Percentiles rank a stretch among this genome's conserved stretches.
Evolutionary conservation across 1,284 basidiomycete species (phyloP).

Genomic region (Mycosarcoma maydis): DNA sequence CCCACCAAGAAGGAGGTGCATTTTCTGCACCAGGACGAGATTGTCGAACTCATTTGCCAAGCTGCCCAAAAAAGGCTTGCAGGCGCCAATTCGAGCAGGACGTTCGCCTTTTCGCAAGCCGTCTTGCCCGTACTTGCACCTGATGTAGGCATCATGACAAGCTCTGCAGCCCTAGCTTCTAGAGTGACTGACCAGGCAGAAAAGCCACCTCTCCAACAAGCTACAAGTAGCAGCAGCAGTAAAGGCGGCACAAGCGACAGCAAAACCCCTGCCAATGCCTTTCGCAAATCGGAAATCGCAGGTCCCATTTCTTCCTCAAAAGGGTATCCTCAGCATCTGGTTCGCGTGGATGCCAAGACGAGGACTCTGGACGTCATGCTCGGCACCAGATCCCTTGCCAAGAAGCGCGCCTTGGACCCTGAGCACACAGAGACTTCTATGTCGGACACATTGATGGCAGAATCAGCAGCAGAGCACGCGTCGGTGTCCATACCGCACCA

Average conservation of each 20-base stretch:
- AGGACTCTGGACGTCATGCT: conserved; percentile 86
- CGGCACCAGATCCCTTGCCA: conserved; percentile 6
- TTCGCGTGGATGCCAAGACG: conserved; percentile 86
- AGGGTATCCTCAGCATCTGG: conserved; percentile 81
- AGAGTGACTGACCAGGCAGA: neutral
- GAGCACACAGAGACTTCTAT: neutral
- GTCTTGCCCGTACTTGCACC: conserved; percentile 28
- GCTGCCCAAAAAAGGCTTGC: conserved; percentile 43
- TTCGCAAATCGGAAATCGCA: conserved; percentile 2
- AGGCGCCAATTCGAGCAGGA: conserved; percentile 59
- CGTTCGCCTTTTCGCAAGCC: conserved; percentile 50
- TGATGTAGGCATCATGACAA: conserved; percentile 1
- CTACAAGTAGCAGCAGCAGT: conserved; percentile 19
- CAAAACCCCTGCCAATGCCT: conserved; percentile 2
- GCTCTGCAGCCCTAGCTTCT: neutral
- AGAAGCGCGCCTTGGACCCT: conserved; percentile 20
- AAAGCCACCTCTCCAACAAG: conserved; percentile 9
- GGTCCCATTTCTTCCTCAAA: conserved; percentile 24
- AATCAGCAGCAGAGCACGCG: conserved; percentile 1
- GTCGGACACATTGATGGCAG: conserved; percentile 5
- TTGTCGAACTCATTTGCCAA: conserved; percentile 79
- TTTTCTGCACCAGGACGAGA: conserved; percentile 90
- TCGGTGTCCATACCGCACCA: neutral
- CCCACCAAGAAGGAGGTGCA: conserved; percentile 97
- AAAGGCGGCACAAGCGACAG: conserved; percentile 8